These are phyloP conservation scores for Picocystis sp. DNA, from an alignment of 163 green algal genomes.

Conservation along the genomic window DNA sequence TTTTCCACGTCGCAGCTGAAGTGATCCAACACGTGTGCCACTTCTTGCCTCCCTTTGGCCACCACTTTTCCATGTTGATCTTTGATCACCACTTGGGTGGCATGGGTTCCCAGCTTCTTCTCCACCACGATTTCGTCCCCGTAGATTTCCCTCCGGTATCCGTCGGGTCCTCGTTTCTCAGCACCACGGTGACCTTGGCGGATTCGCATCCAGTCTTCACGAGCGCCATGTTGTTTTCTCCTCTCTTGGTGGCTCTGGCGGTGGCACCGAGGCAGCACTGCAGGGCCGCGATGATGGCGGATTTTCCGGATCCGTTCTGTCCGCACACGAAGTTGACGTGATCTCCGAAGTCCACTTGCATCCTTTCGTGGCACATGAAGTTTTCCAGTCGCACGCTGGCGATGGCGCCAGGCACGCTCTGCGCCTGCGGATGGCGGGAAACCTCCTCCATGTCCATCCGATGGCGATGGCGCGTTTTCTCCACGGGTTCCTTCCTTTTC, in stretches of 20 bases:
- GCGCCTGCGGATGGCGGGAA: too few species aligned
- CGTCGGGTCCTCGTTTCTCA: not conserved
- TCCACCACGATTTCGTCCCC: too few species aligned
- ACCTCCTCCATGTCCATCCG: too few species aligned
- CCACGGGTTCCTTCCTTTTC: too few species aligned
- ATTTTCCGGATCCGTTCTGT: constrained; percentile 83
- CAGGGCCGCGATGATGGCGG: constrained; percentile 66
- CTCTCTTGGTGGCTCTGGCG: constrained; percentile 42
- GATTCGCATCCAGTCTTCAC: not conserved
- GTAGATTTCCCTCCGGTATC: too few species aligned
- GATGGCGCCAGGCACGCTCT: constrained; percentile 10
- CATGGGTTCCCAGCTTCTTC: too few species aligned
- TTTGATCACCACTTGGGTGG: too few species aligned
- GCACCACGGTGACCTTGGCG: constrained; percentile 2
- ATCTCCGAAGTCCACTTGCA: constrained; percentile 53
- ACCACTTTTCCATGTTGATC: too few species aligned
- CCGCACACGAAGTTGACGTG: constrained; percentile 84
- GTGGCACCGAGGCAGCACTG: constrained; percentile 56
- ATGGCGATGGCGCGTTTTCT: too few species aligned
- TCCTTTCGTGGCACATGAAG: constrained; percentile 78
- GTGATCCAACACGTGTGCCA: too few species aligned
- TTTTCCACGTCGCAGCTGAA: too few species aligned
- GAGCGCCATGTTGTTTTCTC: constrained; percentile 12
- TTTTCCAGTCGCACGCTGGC: constrained; percentile 41
- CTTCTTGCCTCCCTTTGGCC: too few species aligned